phyloP scores from a whole-genome alignment of 2,329 filamentous ascomycete species.

The Fusarium virguliforme region DNA sequence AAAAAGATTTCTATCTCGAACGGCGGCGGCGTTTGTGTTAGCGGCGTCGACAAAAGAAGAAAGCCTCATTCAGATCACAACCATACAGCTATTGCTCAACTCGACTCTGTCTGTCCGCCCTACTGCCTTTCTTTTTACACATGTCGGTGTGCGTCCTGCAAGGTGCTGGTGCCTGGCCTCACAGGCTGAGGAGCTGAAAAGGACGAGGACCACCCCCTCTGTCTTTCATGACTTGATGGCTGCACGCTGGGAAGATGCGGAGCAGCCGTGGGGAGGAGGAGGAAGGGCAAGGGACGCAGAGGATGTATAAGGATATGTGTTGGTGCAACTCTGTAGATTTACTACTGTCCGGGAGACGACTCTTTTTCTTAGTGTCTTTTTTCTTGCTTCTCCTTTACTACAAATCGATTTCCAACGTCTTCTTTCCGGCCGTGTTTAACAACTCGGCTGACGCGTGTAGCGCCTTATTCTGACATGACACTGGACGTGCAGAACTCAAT shows the following conservation, averaged over 20 bases:
- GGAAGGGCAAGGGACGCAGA: conserved; percentile 24
- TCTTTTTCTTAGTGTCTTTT: conserved; percentile 46
- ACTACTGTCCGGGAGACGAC: conserved; percentile 45
- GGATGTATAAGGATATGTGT: conserved; percentile 47
- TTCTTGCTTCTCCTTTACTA: conserved; percentile 34
- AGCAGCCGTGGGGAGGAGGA: conserved; percentile 4
- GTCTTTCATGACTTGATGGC: conserved; percentile 14
- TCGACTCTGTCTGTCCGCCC: not conserved
- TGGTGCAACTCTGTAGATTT: conserved; percentile 47
- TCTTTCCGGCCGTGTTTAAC: conserved; percentile 9
- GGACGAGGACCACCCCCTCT: conserved; percentile 12
- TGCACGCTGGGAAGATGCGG: not conserved
- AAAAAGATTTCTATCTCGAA: conserved; percentile 34
- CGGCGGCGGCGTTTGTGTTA: conserved; percentile 44
- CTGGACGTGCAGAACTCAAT: not conserved
- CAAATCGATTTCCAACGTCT: conserved; percentile 40
- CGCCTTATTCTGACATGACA: not conserved
- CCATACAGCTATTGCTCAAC: conserved; percentile 26
- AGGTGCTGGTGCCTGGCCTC: conserved; percentile 24
- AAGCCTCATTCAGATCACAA: conserved; percentile 26
- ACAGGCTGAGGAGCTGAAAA: conserved; percentile 16
- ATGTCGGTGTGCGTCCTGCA: conserved; percentile 14
- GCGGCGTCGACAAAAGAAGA: conserved; percentile 41
- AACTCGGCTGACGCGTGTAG: not conserved
- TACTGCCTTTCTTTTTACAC: conserved; percentile 26